Conservation (phyloP, 2,329 filamentous ascomycete species). For the Sclerotinia borealis region DNA sequence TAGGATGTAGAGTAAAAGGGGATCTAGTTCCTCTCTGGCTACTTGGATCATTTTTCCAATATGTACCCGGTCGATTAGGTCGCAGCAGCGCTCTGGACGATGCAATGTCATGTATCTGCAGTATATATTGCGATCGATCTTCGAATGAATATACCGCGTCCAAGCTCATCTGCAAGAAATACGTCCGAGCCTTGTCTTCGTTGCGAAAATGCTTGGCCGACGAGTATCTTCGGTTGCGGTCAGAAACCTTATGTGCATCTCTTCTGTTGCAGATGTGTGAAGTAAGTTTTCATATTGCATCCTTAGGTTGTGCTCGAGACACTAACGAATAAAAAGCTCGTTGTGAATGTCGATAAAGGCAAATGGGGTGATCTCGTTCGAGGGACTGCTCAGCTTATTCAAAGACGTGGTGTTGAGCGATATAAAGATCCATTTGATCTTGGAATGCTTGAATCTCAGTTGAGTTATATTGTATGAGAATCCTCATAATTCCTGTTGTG, state of each 20-base stretch:
- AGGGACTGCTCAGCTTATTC: conserved; percentile 13
- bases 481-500: background rate
- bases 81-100: conserved; percentile 18
- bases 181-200: conserved; percentile 15
- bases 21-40: conserved; percentile 11
- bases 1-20: conserved; percentile 13
- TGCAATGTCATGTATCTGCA: conserved; percentile 15
- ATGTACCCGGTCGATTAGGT: conserved; percentile 14
- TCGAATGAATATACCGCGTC: conserved; percentile 1
- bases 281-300: background rate
- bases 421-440: conserved; percentile 17
- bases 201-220: conserved; percentile 10
- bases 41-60: conserved; percentile 15
- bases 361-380: conserved; percentile 17
- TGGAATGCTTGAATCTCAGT: conserved; percentile 19
- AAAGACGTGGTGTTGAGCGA: conserved; percentile 11
- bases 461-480: conserved; percentile 14
- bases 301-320: background rate
- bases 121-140: conserved; percentile 10
- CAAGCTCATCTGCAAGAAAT: conserved; percentile 9
- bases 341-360: conserved; percentile 12
- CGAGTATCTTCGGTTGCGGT: background rate
- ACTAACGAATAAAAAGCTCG: conserved; percentile 10
- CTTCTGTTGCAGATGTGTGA: conserved; percentile 19
- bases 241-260: conserved; percentile 19